Evolutionary conservation across 108 stramenopile genomes (phyloP).

Genomic region (Cylindrotheca fusiformis): DNA sequence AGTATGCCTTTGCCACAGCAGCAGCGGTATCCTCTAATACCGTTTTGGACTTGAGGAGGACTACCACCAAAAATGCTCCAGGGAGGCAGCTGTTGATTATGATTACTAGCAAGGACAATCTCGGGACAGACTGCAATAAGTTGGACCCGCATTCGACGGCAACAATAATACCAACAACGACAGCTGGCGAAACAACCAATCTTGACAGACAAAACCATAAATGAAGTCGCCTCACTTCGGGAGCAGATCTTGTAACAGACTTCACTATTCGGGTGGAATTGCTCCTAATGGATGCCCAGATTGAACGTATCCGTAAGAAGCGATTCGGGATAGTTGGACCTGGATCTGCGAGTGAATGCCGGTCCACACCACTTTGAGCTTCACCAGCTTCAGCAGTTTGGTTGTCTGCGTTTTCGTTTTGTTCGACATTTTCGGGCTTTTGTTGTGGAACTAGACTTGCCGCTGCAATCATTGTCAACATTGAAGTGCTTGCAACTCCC

Average conservation of each 20-base stretch:
- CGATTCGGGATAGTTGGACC: not conserved
- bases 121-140: conserved; percentile 36
- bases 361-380: no score
- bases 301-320: not conserved
- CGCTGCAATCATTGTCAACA: conserved; percentile 63
- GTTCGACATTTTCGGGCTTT: conserved; percentile 9
- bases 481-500: conserved; percentile 39
- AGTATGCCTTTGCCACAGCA: conserved; percentile 57
- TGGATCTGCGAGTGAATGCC: no score
- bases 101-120: conserved; percentile 58
- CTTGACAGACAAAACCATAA: conserved; percentile 59
- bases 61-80: conserved; percentile 61
- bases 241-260: conserved; percentile 10
- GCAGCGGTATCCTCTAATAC: conserved; percentile 58
- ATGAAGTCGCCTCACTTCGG: conserved; percentile 38
- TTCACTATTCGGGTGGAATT: conserved; percentile 21
- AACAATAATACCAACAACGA: conserved; percentile 48
- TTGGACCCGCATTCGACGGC: conserved; percentile 52
- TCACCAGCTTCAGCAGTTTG: not conserved
- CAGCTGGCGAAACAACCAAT: conserved; percentile 54
- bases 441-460: conserved; percentile 60
- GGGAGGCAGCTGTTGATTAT: conserved; percentile 64
- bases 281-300: conserved; percentile 21
- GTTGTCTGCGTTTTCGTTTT: conserved; percentile 8
- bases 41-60: conserved; percentile 53